Percentiles rank a stretch among this genome's conserved stretches.
phyloP scores from a whole-genome alignment of 169 alveolate species.

The Eimeria necatrix region DNA sequence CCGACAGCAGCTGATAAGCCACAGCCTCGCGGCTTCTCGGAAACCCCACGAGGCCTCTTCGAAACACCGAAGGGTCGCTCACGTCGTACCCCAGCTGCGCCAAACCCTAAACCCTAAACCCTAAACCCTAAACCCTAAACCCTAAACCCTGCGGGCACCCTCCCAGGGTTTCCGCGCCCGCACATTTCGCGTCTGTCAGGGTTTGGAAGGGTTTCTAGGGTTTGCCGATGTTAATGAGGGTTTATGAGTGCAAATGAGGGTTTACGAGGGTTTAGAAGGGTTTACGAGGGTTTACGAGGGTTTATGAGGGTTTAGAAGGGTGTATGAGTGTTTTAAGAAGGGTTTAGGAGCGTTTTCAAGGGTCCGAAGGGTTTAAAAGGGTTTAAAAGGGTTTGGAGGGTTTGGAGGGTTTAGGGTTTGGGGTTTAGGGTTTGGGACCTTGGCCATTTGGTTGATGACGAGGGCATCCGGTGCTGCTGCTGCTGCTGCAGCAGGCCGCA shows the following conservation, averaged over 20 bases:
- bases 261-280: too few relatives aligned
- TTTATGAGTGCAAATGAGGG: too few relatives aligned
- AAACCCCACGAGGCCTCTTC: constrained; percentile 24
- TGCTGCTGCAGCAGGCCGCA: not conserved
- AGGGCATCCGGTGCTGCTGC: constrained; percentile 47
- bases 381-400: not conserved
- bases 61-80: constrained; percentile 47
- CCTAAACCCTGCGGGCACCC: not conserved
- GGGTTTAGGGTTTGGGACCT: constrained; percentile 34
- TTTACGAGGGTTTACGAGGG: not conserved
- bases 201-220: too few relatives aligned
- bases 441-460: constrained; percentile 73
- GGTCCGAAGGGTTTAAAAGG: not conserved
- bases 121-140: constrained; percentile 17
- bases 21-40: constrained; percentile 79
- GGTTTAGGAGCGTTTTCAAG: not conserved
- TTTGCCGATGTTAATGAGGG: too few relatives aligned
- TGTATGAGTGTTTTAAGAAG: not conserved
- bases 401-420: not conserved
- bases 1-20: constrained; percentile 81
- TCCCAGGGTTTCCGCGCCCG: too few relatives aligned
- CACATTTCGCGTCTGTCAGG: too few relatives aligned
- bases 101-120: constrained; percentile 58
- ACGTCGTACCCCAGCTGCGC: constrained; percentile 80
- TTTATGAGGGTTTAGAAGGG: not conserved